Percentiles rank a stretch among this genome's conserved stretches.
Evolutionary conservation across 208 protist species (phyloP).

Genomic region (Acanthamoeba healyi): DNA sequence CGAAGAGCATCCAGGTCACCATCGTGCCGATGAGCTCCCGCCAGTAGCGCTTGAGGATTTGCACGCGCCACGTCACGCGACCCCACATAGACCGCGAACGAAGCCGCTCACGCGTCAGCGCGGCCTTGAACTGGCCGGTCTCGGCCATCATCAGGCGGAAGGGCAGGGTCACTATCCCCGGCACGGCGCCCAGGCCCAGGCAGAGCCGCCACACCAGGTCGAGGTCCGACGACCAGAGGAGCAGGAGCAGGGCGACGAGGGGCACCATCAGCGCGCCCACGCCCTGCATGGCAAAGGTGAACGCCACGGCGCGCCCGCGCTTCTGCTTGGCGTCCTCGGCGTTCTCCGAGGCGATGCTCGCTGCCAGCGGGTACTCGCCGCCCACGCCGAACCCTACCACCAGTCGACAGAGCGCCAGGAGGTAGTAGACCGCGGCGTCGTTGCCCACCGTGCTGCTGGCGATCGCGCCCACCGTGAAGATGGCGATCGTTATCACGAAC

Average conservation of each 20-base stretch:
- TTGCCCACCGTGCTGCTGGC: slow-evolving; percentile 7
- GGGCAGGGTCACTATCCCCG: slow-evolving; percentile 36
- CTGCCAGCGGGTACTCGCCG: slow-evolving; percentile 81
- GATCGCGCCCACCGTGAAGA: slow-evolving; percentile 61
- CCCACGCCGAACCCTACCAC: slow-evolving; percentile 79
- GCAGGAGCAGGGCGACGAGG: slow-evolving; percentile 28
- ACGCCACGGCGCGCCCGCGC: slow-evolving; percentile 59
- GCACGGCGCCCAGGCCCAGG: slow-evolving; percentile 74
- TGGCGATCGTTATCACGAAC: slow-evolving; percentile 33
- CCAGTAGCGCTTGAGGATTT: slow-evolving; percentile 29
- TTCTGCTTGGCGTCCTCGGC: not conserved
- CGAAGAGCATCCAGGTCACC: slow-evolving; percentile 84
- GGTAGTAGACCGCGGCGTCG: not conserved
- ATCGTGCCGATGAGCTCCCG: slow-evolving; percentile 77
- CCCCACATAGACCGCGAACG: not conserved
- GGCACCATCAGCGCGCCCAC: slow-evolving; percentile 55
- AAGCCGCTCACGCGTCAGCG: not conserved
- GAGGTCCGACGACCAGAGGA: not conserved
- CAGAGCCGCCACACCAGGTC: slow-evolving; percentile 74
- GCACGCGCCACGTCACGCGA: not conserved
- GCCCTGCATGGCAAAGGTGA: slow-evolving; percentile 78
- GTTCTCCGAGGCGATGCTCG: slow-evolving; percentile 73
- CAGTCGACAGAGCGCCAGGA: slow-evolving; percentile 63
- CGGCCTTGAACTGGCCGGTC: slow-evolving; percentile 31
- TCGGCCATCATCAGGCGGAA: slow-evolving; percentile 70